Percentiles rank a stretch among this genome's conserved stretches.
These are phyloP conservation scores for Solanum rostratum DNA, from an alignment of 257 asterid genomes.

Conservation along the genomic window DNA sequence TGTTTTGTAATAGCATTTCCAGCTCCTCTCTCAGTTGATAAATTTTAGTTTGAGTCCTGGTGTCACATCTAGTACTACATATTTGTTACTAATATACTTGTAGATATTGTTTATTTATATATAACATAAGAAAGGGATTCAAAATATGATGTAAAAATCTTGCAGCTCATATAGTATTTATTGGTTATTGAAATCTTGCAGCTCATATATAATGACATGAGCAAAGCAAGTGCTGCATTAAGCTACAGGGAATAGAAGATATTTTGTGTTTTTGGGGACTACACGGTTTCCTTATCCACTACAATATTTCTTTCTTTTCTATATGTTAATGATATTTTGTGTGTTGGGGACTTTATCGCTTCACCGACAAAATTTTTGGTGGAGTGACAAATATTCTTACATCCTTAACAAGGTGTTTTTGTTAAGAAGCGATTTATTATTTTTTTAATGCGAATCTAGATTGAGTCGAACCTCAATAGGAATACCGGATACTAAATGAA, in stretches of 20 bases:
- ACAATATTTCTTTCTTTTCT: not conserved
- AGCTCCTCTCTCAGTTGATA: not conserved
- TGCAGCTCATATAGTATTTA: too few species aligned
- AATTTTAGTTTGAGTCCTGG: too few species aligned
- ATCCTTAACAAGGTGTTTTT: not conserved
- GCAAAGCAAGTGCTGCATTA: not conserved
- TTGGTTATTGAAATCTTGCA: too few species aligned
- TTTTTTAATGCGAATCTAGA: rapidly evolving
- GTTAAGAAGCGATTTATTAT: not conserved
- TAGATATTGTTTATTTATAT: too few species aligned
- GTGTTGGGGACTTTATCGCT: too few species aligned
- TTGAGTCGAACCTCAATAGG: not conserved
- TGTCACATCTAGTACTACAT: too few species aligned
- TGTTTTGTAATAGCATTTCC: not conserved
- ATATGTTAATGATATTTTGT: not conserved
- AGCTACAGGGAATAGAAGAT: not conserved
- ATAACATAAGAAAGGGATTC: too few species aligned
- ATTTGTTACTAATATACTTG: too few species aligned
- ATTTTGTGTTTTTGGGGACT: not conserved
- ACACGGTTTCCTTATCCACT: not conserved
- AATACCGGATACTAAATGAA: too few species aligned
- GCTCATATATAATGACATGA: not conserved
- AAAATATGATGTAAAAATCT: not conserved
- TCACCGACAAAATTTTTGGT: not conserved
- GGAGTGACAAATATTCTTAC: not conserved